Conservation (phyloP, 2,329 filamentous ascomycete species). For the Penicillium sp. region DNA sequence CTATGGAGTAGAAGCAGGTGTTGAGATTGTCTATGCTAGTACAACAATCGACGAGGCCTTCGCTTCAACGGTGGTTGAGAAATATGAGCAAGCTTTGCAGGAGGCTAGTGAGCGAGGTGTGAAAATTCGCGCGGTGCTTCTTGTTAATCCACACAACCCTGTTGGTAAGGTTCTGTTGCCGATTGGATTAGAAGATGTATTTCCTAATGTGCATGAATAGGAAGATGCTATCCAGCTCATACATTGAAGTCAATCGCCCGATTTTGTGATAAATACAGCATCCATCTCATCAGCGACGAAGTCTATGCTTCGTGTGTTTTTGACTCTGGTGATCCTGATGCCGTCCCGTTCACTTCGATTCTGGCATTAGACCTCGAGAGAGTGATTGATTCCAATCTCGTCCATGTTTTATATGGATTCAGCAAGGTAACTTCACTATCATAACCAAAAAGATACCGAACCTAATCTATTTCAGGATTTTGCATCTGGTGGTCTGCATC, state of each 20-base stretch:
- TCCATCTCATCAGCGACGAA: constrained; percentile 59
- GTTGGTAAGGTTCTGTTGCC: constrained; percentile 28
- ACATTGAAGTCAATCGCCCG: constrained; percentile 48
- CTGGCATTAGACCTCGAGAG: constrained; percentile 44
- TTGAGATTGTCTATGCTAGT: constrained; percentile 41
- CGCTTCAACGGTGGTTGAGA: constrained; percentile 25
- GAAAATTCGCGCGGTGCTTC: constrained; percentile 41
- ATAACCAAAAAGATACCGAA: background rate
- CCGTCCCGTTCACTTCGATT: constrained; percentile 46
- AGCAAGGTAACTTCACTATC: constrained; percentile 31
- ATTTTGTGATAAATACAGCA: constrained; percentile 49
- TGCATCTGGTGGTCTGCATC: constrained; percentile 30
- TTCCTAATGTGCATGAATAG: constrained; percentile 6
- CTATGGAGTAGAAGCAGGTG: constrained; percentile 46
- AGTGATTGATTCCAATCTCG: constrained; percentile 48
- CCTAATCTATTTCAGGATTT: too few species aligned
- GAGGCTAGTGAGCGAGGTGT: constrained; percentile 33
- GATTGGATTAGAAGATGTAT: background rate
- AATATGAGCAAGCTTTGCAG: constrained; percentile 41
- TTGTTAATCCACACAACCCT: constrained; percentile 50
- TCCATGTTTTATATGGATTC: constrained; percentile 53
- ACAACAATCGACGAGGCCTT: constrained; percentile 43
- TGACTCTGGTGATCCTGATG: constrained; percentile 34
- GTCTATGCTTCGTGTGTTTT: constrained; percentile 58
- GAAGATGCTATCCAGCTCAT: constrained; percentile 46